phyloP scores from a whole-genome alignment of 2,329 filamentous ascomycete species.

The Corinectria fuckeliana region DNA sequence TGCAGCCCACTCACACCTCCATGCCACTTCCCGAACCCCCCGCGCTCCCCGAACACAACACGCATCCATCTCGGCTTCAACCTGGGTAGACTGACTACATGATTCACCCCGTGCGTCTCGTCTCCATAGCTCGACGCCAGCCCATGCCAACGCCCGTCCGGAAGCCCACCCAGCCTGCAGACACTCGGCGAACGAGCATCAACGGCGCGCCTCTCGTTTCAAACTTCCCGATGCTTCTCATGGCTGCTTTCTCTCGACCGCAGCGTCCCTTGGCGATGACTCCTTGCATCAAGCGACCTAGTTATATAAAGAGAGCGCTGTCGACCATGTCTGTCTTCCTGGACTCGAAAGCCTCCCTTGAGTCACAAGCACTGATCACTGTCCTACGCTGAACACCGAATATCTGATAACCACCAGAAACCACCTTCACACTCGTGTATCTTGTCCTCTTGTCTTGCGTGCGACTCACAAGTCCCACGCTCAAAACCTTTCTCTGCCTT shows the following conservation, averaged over 20 bases:
- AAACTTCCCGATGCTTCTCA: conserved; percentile 2
- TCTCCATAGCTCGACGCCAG: not conserved
- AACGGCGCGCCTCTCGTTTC: conserved; percentile 8
- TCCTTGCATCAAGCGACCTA: not conserved
- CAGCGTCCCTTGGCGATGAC: not conserved
- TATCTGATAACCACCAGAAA: conserved; percentile 20
- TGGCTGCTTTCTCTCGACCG: not conserved
- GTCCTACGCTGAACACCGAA: conserved; percentile 25
- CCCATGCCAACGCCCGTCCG: not conserved
- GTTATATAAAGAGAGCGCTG: no score
- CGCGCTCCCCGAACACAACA: not conserved
- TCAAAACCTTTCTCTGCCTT: not conserved
- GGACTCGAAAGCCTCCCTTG: conserved; percentile 4
- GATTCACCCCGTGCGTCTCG: not conserved
- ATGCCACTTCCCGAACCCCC: not conserved
- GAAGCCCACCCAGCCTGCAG: conserved; percentile 1
- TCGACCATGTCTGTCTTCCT: conserved; percentile 4
- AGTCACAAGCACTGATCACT: conserved; percentile 12
- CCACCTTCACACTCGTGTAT: conserved; percentile 23
- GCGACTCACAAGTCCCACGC: conserved; percentile 17
- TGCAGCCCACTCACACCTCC: not conserved
- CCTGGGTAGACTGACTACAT: no score
- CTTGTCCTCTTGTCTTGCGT: conserved; percentile 28
- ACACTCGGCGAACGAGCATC: not conserved
- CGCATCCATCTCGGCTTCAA: not conserved